Percentiles rank a stretch among this genome's conserved stretches.
Evolutionary conservation across 768 basidiomycete genomes (phyloP).

Genomic region (Boletus subparvulus): DNA sequence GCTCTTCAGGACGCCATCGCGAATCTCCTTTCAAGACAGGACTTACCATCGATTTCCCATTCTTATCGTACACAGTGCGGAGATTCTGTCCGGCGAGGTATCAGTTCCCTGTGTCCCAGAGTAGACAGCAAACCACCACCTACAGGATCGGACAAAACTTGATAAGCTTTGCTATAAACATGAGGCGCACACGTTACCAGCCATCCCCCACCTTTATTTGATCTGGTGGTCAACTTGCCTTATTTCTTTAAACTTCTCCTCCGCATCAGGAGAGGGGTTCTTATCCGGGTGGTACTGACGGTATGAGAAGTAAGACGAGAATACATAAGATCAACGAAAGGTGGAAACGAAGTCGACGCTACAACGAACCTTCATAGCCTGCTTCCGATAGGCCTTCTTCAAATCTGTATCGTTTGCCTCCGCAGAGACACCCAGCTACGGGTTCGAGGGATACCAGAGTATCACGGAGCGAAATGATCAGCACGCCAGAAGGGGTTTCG

Average conservation of each 20-base stretch:
- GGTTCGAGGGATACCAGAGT: not conserved
- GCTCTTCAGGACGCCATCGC: conserved; percentile 3
- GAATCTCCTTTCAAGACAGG: conserved; percentile 5
- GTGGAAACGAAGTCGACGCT: not conserved
- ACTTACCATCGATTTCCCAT: conserved; percentile 85
- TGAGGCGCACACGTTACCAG: conserved; percentile 19
- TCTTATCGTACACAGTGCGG: conserved; percentile 90
- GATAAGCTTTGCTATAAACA: conserved; percentile 82
- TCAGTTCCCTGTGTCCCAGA: conserved; percentile 4
- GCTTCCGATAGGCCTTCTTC: conserved; percentile 94
- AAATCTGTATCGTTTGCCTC: conserved; percentile 78
- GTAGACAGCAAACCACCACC: conserved; percentile 28
- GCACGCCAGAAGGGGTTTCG: not conserved
- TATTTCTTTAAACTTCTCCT: conserved; percentile 96
- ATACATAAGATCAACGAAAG: not conserved
- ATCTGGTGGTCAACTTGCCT: conserved; percentile 49
- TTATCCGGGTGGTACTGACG: conserved; percentile 93
- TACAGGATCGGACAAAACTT: conserved; percentile 84
- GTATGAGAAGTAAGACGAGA: not conserved
- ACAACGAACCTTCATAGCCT: conserved; percentile 80
- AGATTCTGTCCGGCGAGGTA: conserved; percentile 54
- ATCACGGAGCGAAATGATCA: conserved; percentile 1
- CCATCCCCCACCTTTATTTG: conserved; percentile 7
- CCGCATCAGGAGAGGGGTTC: conserved; percentile 89
- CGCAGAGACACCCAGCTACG: conserved; percentile 65